Evolutionary conservation across 73 alveolate species (phyloP), one percentile per base, ranked within the genome.

Genomic region (Uronychia binucleata): DNA sequence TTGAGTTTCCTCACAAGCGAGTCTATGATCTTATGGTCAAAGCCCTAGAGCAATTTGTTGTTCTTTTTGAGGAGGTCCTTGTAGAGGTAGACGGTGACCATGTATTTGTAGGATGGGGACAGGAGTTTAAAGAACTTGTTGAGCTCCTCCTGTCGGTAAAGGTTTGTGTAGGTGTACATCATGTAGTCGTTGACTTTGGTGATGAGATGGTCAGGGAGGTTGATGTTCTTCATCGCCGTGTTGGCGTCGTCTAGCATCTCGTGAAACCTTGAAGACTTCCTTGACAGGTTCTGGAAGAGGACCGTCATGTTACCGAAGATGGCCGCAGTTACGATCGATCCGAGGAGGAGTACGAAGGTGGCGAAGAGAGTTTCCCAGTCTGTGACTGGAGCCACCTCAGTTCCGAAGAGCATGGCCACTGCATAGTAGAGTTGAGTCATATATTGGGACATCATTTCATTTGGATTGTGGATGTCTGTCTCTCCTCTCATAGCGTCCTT

Each of bases 191-290:
- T 75, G 34, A 88, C 78, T 77, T 58, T 78, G 30, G 35, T 78
- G 74, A 81, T 74, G 27, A 88, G 74, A 31, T 82, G 82, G 26
- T 88, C 86, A 11, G 94, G 91, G 0, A 88, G 75, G 31, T 88
- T 88, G 87, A 88, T 81, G 85, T 88, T 88, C 67, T 83, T 88
- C 88, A 88, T 83, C 5, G 94, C 85, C 0, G 90, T 88, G 57
- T 81, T 80, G 0, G 86, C 85, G 19, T 32, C 77, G 31, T 88
- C 94, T 33, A 86, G 34, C 74, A 74, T 27, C 30, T 46, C 79
- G 31, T 79, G 74, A 33, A 86, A 86, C 58, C 76, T 83, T n/a
- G 74, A 1, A 1, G 85, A 34, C 33, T 86, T 86, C 77, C 84
- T 46, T 32, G 77, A 75, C 8, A 78, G 34, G 26, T 57, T 78